Percentiles rank a stretch among this genome's conserved stretches.
phyloP scores from a whole-genome alignment of 2,329 filamentous ascomycete genomes.

The Colletotrichum magnum region DNA sequence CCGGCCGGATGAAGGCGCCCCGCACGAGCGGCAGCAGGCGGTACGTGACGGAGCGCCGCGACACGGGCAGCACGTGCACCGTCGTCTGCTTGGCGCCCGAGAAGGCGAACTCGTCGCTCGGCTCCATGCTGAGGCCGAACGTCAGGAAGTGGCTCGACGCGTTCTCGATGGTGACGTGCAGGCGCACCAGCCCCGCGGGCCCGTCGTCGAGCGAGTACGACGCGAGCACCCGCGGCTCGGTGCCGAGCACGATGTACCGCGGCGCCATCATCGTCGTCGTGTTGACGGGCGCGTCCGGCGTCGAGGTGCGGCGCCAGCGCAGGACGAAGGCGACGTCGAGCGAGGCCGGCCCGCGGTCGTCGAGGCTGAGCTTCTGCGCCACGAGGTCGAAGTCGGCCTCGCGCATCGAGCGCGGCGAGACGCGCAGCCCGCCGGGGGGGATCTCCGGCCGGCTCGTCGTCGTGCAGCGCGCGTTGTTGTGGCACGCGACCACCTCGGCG shows the following conservation, averaged over 20 bases:
- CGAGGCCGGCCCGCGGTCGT: conserved; percentile 83
- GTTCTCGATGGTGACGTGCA: conserved; percentile 85
- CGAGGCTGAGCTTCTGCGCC: conserved; percentile 82
- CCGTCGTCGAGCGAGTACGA: conserved; percentile 62
- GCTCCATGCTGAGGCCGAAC: conserved; percentile 93
- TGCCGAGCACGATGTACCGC: conserved; percentile 83
- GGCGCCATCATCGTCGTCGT: conserved; percentile 82
- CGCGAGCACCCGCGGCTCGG: conserved; percentile 88
- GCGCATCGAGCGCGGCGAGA: conserved; percentile 77
- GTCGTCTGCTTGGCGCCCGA: conserved; percentile 87
- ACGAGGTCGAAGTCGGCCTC: conserved; percentile 81
- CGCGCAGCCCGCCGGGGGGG: conserved; percentile 60
- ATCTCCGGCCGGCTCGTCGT: conserved; percentile 56
- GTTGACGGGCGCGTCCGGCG: conserved; percentile 57
- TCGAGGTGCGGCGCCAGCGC: conserved; percentile 76
- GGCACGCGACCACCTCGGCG: conserved; percentile 71
- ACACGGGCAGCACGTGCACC: conserved; percentile 86
- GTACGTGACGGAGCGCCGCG: conserved; percentile 80
- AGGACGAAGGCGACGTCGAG: conserved; percentile 83
- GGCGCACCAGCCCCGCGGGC: conserved; percentile 55
- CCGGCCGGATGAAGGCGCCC: conserved; percentile 79
- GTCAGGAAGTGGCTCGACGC: conserved; percentile 95
- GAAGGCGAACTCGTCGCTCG: conserved; percentile 93
- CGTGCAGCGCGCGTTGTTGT: conserved; percentile 74
- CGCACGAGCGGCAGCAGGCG: conserved; percentile 77